phyloP scores from a whole-genome alignment of 2,329 filamentous ascomycete species.

The Elsinoe fawcettii region DNA sequence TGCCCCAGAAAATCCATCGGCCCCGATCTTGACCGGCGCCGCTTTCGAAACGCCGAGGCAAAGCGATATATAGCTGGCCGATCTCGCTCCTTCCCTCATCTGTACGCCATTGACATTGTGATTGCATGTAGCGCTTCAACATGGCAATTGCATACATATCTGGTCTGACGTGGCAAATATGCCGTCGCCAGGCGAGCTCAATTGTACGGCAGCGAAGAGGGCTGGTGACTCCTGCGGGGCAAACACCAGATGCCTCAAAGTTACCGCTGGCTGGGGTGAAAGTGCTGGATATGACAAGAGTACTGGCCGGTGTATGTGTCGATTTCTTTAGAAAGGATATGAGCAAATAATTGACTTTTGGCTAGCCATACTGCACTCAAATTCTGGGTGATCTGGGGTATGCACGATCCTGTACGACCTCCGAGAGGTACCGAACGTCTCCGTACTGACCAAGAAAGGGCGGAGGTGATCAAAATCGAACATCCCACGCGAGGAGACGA shows the following conservation, averaged over 20 bases:
- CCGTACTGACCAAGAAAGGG: slow-evolving; percentile 44
- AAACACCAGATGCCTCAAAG: slow-evolving; percentile 35
- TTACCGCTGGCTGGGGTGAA: slow-evolving; percentile 76
- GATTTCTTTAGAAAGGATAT: neutral
- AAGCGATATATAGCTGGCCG: slow-evolving; percentile 3
- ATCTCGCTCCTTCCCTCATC: neutral
- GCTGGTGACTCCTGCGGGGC: slow-evolving; percentile 19
- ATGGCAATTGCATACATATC: neutral
- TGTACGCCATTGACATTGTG: neutral
- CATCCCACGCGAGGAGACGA: slow-evolving; percentile 88
- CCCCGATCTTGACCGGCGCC: slow-evolving; percentile 7
- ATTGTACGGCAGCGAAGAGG: neutral
- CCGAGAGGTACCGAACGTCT: slow-evolving; percentile 21
- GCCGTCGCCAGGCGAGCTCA: neutral
- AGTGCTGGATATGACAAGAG: slow-evolving; percentile 93
- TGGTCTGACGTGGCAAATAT: neutral
- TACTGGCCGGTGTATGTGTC: slow-evolving; percentile 70
- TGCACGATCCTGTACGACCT: slow-evolving; percentile 35
- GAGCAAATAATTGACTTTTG: slow-evolving; percentile 18
- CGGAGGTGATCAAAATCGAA: slow-evolving; percentile 95
- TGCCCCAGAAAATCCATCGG: slow-evolving; percentile 11
- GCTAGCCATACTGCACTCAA: slow-evolving; percentile 90
- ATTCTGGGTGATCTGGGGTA: slow-evolving; percentile 95
- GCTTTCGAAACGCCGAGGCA: slow-evolving; percentile 8
- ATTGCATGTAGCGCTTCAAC: neutral